Percentiles rank a stretch among this genome's conserved stretches.
These are phyloP conservation scores for Epichloe hybrida DNA, from an alignment of 2,329 filamentous ascomycete species.

Conservation along the genomic window DNA sequence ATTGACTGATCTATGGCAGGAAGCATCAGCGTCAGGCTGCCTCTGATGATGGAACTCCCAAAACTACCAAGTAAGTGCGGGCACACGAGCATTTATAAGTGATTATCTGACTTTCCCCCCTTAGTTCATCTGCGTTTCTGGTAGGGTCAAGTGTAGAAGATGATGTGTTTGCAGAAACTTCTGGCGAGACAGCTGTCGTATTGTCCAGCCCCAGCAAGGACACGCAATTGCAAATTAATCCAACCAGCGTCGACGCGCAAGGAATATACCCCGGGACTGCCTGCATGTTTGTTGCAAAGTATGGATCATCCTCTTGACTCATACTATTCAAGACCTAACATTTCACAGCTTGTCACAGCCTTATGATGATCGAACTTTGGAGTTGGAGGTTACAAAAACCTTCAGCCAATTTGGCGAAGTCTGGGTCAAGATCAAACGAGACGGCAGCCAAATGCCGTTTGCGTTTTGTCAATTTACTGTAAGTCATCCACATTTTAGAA, in stretches of 20 bases:
- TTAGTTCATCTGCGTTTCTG: conserved; percentile 5
- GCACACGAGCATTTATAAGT: background rate
- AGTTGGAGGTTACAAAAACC: conserved; percentile 35
- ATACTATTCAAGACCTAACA: conserved; percentile 6
- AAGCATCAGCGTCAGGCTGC: conserved; percentile 2
- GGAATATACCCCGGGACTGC: conserved; percentile 35
- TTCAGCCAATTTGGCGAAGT: conserved; percentile 43
- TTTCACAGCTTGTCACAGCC: conserved; percentile 34
- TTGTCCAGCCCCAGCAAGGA: background rate
- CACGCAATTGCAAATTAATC: conserved; percentile 1
- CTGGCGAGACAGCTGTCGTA: background rate
- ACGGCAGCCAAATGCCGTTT: conserved; percentile 44
- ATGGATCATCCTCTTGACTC: conserved; percentile 18
- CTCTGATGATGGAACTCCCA: conserved; percentile 5
- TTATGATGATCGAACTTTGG: conserved; percentile 35
- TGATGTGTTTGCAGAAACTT: conserved; percentile 9
- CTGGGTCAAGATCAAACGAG: conserved; percentile 51
- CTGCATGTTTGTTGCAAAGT: conserved; percentile 56
- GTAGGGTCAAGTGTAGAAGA: conserved; percentile 9
- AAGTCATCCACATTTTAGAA: conserved; percentile 14
- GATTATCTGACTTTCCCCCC: background rate
- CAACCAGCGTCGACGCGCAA: conserved; percentile 32
- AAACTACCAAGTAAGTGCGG: conserved; percentile 4
- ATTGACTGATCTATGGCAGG: background rate
- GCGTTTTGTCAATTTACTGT: conserved; percentile 52